These are phyloP conservation scores for Trametes gibbosa DNA, from an alignment of 768 basidiomycete genomes.

Conservation along the genomic window DNA sequence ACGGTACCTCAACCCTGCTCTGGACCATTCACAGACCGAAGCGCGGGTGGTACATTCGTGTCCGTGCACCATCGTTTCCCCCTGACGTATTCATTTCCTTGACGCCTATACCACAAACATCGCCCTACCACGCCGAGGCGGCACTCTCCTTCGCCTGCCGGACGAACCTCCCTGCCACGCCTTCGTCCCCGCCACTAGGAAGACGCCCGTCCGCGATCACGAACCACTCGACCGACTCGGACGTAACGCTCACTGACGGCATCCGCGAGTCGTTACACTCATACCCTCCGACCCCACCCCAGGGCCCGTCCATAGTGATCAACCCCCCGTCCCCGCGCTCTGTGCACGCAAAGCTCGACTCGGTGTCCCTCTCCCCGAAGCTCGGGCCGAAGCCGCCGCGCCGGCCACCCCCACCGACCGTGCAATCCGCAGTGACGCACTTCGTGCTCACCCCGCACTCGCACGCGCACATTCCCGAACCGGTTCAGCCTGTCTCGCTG, in stretches of 20 bases:
- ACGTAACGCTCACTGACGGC: constrained; percentile 28
- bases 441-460: constrained; percentile 36
- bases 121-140: constrained; percentile 30
- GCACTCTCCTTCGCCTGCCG: constrained; percentile 37
- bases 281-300: constrained; percentile 35
- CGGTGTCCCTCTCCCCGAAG: constrained; percentile 20
- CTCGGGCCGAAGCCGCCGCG: neutral
- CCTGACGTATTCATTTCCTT: constrained; percentile 41
- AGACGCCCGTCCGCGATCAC: constrained; percentile 11
- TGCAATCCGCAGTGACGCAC: constrained; percentile 21
- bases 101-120: constrained; percentile 31
- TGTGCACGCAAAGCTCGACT: constrained; percentile 31
- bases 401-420: neutral
- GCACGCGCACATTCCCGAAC: constrained; percentile 20
- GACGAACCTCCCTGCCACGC: constrained; percentile 23
- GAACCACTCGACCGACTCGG: constrained; percentile 28
- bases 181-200: constrained; percentile 1
- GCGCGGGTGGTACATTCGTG: constrained; percentile 82
- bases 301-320: constrained; percentile 26
- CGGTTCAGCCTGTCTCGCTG: constrained; percentile 18
- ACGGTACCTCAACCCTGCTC: constrained; percentile 57
- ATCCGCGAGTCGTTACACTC: constrained; percentile 29
- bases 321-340: constrained; percentile 30
- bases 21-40: constrained; percentile 81
- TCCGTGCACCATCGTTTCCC: constrained; percentile 70